A percentile compares a stretch with the other conserved stretches of the same genome.
These are phyloP conservation scores for Arbutus unedo DNA, from an alignment of 148 eudicot species.

Conservation along the genomic window DNA sequence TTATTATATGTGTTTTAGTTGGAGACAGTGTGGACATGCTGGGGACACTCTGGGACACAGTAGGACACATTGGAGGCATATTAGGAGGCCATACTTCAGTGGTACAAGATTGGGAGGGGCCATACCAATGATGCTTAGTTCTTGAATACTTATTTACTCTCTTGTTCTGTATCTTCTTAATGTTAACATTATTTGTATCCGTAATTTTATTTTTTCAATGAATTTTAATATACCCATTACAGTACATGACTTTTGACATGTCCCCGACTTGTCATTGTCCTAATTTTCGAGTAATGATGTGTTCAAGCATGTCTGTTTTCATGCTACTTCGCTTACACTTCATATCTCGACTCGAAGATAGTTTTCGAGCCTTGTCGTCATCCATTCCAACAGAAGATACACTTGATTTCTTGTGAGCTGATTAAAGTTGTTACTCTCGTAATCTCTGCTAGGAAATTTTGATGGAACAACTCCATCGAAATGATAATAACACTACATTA, in stretches of 20 bases:
- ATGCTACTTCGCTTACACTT: neutral
- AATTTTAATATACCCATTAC: neutral
- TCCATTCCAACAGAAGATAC: neutral
- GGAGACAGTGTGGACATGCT: neutral
- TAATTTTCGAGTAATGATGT: neutral
- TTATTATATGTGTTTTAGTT: neutral
- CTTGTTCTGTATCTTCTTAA: neutral
- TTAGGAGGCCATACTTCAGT: neutral
- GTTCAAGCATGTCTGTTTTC: neutral
- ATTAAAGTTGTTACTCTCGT: neutral
- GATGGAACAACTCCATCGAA: neutral
- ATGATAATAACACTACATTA: neutral
- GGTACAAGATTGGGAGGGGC: neutral
- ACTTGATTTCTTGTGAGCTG: neutral
- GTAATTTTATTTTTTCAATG: neutral
- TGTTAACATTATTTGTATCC: neutral
- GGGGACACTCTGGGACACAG: neutral
- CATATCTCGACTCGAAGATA: neutral
- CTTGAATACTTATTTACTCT: neutral
- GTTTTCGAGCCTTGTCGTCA: neutral
- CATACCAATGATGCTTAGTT: neutral
- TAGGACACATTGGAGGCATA: neutral
- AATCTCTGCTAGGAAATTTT: neutral
- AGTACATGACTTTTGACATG: neutral
- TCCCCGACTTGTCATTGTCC: neutral